Percentiles rank a stretch among this genome's conserved stretches.
Conservation (phyloP, 2,329 filamentous ascomycete species). For the Fusarium beomiforme region DNA sequence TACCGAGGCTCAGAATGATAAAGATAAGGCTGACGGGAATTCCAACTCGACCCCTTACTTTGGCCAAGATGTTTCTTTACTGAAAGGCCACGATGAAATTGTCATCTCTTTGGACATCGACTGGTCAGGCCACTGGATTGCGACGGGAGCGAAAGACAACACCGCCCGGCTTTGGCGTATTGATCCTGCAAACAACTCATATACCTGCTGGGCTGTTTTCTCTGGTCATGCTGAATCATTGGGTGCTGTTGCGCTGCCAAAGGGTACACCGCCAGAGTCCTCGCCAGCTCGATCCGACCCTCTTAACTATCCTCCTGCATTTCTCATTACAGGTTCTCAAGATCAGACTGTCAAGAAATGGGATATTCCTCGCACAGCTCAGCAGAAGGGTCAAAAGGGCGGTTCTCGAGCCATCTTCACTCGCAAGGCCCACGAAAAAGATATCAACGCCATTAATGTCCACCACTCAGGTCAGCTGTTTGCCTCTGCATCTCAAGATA, state of each 20-base stretch:
- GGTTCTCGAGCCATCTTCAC: slow-evolving; percentile 80
- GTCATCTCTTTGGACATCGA: slow-evolving; percentile 94
- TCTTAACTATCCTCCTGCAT: slow-evolving; percentile 81
- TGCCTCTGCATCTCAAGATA: slow-evolving; percentile 95
- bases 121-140: slow-evolving; percentile 97
- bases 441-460: slow-evolving; percentile 94
- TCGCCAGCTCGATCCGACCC: slow-evolving; percentile 79
- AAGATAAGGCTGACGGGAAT: slow-evolving; percentile 34
- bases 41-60: slow-evolving; percentile 69
- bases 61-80: slow-evolving; percentile 85
- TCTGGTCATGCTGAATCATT: slow-evolving; percentile 95
- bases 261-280: slow-evolving; percentile 70
- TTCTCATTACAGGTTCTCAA: slow-evolving; percentile 90
- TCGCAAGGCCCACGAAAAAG: slow-evolving; percentile 96
- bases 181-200: slow-evolving; percentile 78
- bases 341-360: slow-evolving; percentile 96
- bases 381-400: slow-evolving; percentile 57
- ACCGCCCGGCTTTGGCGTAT: slow-evolving; percentile 90
- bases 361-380: slow-evolving; percentile 74
- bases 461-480: slow-evolving; percentile 81
- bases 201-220: slow-evolving; percentile 82
- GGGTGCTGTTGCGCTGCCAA: slow-evolving; percentile 86
- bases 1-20: slow-evolving; percentile 48
- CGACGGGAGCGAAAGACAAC: slow-evolving; percentile 96
- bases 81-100: slow-evolving; percentile 94